Evolutionary conservation across 2,329 filamentous ascomycete species (phyloP).

Genomic region (Kalaharituber pfeilii): DNA sequence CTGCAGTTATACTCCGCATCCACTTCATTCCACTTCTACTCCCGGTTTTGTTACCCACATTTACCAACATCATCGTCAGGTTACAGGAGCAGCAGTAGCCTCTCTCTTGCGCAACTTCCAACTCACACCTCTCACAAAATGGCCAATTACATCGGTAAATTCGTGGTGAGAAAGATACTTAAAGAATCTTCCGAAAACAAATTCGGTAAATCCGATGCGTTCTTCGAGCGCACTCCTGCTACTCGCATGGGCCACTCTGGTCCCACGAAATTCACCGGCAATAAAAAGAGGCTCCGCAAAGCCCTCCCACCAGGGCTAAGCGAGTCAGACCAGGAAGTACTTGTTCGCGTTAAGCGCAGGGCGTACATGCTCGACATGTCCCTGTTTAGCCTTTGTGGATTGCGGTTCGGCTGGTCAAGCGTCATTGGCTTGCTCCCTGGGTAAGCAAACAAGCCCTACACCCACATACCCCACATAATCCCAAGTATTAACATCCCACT

Average conservation of each 20-base stretch:
- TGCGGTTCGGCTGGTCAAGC: constrained; percentile 55
- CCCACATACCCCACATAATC: background rate
- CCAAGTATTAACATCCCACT: constrained; percentile 28
- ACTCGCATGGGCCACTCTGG: constrained; percentile 42
- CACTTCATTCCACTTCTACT: no score
- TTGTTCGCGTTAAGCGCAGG: constrained; percentile 69
- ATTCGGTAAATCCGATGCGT: constrained; percentile 29
- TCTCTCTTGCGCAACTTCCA: no score
- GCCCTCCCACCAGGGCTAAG: constrained; percentile 69
- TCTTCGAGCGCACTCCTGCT: constrained; percentile 60
- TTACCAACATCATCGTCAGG: no score
- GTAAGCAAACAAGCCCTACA: background rate
- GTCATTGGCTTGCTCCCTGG: constrained; percentile 70
- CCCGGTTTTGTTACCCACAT: no score
- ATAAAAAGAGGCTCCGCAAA: constrained; percentile 70
- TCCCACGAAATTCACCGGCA: constrained; percentile 31
- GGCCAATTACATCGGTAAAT: constrained; percentile 38
- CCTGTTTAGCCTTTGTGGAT: constrained; percentile 63
- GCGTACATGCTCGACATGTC: constrained; percentile 75
- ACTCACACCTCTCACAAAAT: constrained; percentile 29
- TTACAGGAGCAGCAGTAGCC: no score
- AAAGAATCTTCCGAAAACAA: constrained; percentile 41
- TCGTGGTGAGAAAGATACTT: constrained; percentile 40
- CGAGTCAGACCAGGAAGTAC: constrained; percentile 58
- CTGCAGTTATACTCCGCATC: no score